Evolutionary conservation across 306 rosid species (phyloP), one percentile per base, ranked within the genome.

Genomic region (Coriaria nepalensis): DNA sequence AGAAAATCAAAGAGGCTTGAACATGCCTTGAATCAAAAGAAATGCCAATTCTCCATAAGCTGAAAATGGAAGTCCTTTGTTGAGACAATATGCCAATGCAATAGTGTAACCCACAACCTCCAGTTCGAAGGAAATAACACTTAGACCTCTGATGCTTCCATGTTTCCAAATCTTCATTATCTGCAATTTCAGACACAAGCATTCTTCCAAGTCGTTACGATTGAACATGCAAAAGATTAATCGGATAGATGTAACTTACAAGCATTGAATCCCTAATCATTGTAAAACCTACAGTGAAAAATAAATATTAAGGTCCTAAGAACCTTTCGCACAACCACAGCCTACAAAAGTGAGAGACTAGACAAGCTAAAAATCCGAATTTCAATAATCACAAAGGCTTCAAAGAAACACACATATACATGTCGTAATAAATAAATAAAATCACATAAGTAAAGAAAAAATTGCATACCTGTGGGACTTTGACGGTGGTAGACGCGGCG

Each of bases 401-500:
- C 10, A 9, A 9, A n/a, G n/a, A 29, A 47, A 33, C 35, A 6
- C 11, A 34, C 6, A 8, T 13, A 5, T 7, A 61, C n/a, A 35
- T n/a, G n/a, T n/a, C n/a, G n/a, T n/a, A 14, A 6, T 13, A 6
- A 49, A 34, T 6, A 11, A 13, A 10, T 47, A 6, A 34, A 38
- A 32, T 8, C 0, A 10, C 6, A n/a, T 7, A 4, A 6, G 9
- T 37, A 6, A 12, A 11, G n/a, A 29, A 32, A 8, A 9, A 40
- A 50, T n/a, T 2, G 13, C 42, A 36, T 68, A 70, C 97, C 94
- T 92, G 98, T 20, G 98, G 98, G 63, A 92, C 81, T 68, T 92
- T 85, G 72, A 92, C 98, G 63, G 96, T 84, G 71, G 96, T 92
- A 62, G 97, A 92, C 10, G 98, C 94, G 50, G 98, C 98, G 57